Base-by-base conservation (phyloP, 306 rosid species). In the Fagus crenata region DNA sequence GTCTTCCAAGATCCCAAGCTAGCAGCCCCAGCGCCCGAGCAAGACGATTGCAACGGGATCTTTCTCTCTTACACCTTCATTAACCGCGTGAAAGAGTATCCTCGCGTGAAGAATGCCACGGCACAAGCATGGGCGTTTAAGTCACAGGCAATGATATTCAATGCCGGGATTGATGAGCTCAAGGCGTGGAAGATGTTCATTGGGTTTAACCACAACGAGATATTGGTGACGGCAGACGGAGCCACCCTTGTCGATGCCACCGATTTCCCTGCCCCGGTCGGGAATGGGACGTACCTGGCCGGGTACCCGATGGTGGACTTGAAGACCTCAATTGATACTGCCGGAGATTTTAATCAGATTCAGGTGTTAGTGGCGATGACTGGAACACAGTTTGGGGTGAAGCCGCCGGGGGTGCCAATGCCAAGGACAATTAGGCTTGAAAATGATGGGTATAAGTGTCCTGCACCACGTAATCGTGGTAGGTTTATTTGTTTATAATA, bases 101-200 rank as follows among this genome's bases (percentile, higher is more conserved):
- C 99, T 0, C 87, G 64, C 42, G 63, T 85, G 78, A 92, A 87
- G 43, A 92, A 90, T 75, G 78, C 78, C 40, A 61, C 96, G 17
- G 93, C 91, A 0, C 99, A 95, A 75, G 79, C 99, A 0, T 95
- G 97, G 97, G 89, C 96, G 28, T 95, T 95, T 69, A 89, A 84
- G 81, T 81, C 99, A 0, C 83, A 83, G 49, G 96, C 86, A 0
- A 2, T 83, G 1, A 68, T 95, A 28, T 69, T 81, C 28, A 95
- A 95, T 41, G 90, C 88, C 0, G 99, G 97, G 4, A 71, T 70
- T 2, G 80, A 86, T 59, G 92, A 86, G 74, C 72, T 95, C 6
- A 76, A 81, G 78, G 93, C 77, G 0, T 95, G 99, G 99, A 80
- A 83, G 81, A 78, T 95, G 90, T 90, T 40, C 64, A 15, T 95